Percentiles rank a stretch among this genome's conserved stretches.
phyloP scores from a whole-genome alignment of 805 yeast species.

The Starmerella floris region DNA sequence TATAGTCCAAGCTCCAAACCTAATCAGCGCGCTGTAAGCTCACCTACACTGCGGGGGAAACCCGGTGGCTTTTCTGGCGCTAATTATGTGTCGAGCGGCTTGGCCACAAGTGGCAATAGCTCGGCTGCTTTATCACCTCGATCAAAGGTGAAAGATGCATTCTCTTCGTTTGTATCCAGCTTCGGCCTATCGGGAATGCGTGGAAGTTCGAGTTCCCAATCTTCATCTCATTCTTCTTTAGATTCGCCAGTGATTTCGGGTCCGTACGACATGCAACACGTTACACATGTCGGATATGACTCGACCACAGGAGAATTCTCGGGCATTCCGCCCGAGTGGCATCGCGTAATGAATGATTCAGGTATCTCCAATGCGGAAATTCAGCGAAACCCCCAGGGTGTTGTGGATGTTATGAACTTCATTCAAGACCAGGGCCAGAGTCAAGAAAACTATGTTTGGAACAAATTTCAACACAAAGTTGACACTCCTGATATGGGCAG shows the following conservation, averaged over 20 bases:
- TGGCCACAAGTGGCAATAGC: no score
- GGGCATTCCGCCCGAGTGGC: constrained; percentile 92
- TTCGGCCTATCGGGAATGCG: constrained; percentile 5
- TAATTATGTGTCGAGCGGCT: no score
- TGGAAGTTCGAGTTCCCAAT: background rate
- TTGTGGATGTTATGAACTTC: constrained; percentile 78
- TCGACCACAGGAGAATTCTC: constrained; percentile 72
- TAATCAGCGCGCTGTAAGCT: constrained; percentile 1
- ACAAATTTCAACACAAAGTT: constrained; percentile 18
- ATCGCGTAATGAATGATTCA: constrained; percentile 61
- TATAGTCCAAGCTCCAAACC: no score
- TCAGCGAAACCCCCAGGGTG: constrained; percentile 85
- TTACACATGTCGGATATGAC: constrained; percentile 91
- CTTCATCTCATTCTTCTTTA: background rate
- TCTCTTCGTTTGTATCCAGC: constrained; percentile 13
- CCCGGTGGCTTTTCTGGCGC: background rate
- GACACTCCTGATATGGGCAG: background rate
- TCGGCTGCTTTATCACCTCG: background rate
- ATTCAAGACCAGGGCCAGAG: constrained; percentile 30
- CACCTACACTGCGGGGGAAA: background rate
- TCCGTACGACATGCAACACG: constrained; percentile 81
- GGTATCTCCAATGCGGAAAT: constrained; percentile 84
- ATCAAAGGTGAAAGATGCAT: constrained; percentile 11
- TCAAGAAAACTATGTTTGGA: constrained; percentile 20
- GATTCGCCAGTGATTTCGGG: constrained; percentile 44